phyloP scores from a whole-genome alignment of 352 stramenopile genomes.

The Globisporangium alternatum region DNA sequence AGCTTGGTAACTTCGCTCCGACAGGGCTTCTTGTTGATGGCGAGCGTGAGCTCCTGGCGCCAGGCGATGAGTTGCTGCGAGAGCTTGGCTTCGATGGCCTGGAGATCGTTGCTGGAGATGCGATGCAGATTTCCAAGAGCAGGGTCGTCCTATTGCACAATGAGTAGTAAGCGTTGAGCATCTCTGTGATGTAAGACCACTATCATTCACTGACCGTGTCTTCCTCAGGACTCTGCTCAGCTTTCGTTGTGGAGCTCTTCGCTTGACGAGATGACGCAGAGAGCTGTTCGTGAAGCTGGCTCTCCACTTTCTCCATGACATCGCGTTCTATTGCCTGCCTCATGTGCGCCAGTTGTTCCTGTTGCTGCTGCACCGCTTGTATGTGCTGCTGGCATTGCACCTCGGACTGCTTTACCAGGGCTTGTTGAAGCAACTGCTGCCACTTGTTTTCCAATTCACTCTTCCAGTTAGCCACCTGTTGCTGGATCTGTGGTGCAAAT shows the following conservation, averaged over 20 bases:
- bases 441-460: not conserved
- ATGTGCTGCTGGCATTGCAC: not conserved
- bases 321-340: not conserved
- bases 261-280: not conserved
- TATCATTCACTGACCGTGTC: not conserved
- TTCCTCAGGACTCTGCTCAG: not conserved
- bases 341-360: not conserved
- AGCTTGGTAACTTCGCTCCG: conserved; percentile 33
- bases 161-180: not conserved
- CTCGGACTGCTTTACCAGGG: not conserved
- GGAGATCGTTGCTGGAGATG: conserved; percentile 13
- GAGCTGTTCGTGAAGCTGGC: not conserved
- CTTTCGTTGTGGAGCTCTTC: not conserved
- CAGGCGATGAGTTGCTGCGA: conserved; percentile 19
- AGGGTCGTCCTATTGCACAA: conserved; percentile 12
- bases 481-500: not conserved
- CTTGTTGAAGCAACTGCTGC: not conserved
- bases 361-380: not conserved
- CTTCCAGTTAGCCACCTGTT: not conserved
- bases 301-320: not conserved
- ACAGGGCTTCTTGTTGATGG: conserved; percentile 22
- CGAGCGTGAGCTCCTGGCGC: conserved; percentile 22
- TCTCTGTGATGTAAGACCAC: no score
- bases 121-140: conserved; percentile 13
- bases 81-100: conserved; percentile 21